phyloP scores from a whole-genome alignment of 2,329 filamentous ascomycete species.

The Aspergillus sp. region DNA sequence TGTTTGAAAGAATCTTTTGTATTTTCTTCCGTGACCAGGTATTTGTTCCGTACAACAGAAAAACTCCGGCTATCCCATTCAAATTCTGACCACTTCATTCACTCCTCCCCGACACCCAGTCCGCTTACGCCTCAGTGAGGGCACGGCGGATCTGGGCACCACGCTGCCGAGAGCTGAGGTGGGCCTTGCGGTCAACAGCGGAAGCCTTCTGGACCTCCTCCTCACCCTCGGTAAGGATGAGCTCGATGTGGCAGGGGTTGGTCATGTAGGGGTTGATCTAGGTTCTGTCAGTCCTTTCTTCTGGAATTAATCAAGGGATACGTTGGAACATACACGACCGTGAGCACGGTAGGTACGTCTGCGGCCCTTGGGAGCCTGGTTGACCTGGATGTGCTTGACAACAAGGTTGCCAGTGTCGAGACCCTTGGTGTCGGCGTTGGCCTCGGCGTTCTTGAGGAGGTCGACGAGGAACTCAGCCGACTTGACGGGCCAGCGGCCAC shows the following conservation, averaged over 20 bases:
- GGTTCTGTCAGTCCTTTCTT: neutral
- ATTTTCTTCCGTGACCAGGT: conserved; percentile 31
- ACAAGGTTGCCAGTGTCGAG: conserved; percentile 96
- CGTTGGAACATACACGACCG: conserved; percentile 81
- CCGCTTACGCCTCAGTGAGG: conserved; percentile 57
- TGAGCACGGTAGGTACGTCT: conserved; percentile 99
- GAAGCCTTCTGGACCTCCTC: conserved; percentile 93
- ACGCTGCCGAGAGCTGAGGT: conserved; percentile 90
- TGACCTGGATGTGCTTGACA: conserved; percentile 99
- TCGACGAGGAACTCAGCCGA: conserved; percentile 96
- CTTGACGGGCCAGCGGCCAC: conserved; percentile 99
- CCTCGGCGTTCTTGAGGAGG: conserved; percentile 95
- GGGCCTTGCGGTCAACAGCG: conserved; percentile 64
- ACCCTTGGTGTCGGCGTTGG: conserved; percentile 95
- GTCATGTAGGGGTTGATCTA: conserved; percentile 99
- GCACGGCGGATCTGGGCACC: conserved; percentile 64
- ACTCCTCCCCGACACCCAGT: conserved; percentile 28
- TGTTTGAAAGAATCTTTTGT: conserved; percentile 24
- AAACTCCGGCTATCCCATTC: conserved; percentile 39
- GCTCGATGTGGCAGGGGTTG: conserved; percentile 99
- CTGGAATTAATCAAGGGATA: neutral
- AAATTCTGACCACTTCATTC: conserved; percentile 28
- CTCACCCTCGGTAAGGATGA: conserved; percentile 97
- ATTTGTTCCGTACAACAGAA: conserved; percentile 34
- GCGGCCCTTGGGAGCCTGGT: conserved; percentile 99